phyloP scores from a whole-genome alignment of 2,329 filamentous ascomycete genomes.

The Lachnellula hyalina region DNA sequence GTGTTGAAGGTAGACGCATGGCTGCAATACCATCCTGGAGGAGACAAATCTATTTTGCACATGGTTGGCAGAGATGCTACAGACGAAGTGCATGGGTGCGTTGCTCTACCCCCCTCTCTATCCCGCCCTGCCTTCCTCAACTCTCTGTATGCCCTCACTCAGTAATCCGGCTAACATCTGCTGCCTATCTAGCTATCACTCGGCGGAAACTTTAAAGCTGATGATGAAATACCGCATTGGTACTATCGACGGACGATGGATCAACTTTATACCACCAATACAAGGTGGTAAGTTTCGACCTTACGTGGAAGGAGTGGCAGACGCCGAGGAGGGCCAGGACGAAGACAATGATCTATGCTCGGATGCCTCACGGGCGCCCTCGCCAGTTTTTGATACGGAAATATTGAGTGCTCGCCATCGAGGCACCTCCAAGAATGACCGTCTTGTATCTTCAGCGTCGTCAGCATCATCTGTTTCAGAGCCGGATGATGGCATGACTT shows the following conservation, averaged over 20 bases:
- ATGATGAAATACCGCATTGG: slow-evolving; percentile 84
- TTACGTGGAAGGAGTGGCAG: slow-evolving; percentile 35
- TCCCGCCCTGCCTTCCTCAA: not conserved
- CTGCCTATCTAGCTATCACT: slow-evolving; percentile 63
- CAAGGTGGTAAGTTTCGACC: slow-evolving; percentile 76
- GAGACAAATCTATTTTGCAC: slow-evolving; percentile 83
- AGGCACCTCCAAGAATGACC: slow-evolving; percentile 7
- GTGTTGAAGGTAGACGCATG: slow-evolving; percentile 87
- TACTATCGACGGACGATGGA: slow-evolving; percentile 73
- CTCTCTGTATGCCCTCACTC: not conserved
- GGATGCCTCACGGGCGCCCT: slow-evolving; percentile 28
- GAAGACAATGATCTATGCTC: slow-evolving; percentile 23
- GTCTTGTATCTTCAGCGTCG: slow-evolving; percentile 35
- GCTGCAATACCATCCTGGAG: slow-evolving; percentile 86
- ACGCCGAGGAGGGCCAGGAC: slow-evolving; percentile 35
- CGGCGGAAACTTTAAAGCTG: slow-evolving; percentile 63
- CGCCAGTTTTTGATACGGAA: slow-evolving; percentile 30
- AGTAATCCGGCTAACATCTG: not conserved
- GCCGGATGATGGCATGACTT: slow-evolving; percentile 51
- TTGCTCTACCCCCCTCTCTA: slow-evolving; percentile 15
- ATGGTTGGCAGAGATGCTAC: slow-evolving; percentile 94
- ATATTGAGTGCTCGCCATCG: slow-evolving; percentile 18
- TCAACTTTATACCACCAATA: slow-evolving; percentile 84
- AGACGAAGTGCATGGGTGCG: slow-evolving; percentile 86
- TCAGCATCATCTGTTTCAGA: slow-evolving; percentile 58